These are phyloP conservation scores for Wickerhamomyces rabaulensis DNA, from an alignment of 805 yeast species.

Conservation along the genomic window DNA sequence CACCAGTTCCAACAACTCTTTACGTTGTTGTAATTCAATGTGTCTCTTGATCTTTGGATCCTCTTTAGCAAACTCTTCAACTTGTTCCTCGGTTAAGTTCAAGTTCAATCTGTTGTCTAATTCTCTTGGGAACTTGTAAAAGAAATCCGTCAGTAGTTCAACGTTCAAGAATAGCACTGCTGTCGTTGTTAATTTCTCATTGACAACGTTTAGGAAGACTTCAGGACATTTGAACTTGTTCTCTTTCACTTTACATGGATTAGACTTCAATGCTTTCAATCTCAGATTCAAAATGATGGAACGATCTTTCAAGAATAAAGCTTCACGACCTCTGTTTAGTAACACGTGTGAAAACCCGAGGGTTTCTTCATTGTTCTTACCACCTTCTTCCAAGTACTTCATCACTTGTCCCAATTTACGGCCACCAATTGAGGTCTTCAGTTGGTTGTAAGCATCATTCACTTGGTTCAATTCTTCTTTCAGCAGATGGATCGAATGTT, in stretches of 20 bases:
- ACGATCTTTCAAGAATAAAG: constrained; percentile 73
- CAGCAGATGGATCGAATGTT: constrained; percentile 65
- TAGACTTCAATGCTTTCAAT: constrained; percentile 66
- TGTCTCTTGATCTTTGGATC: constrained; percentile 84
- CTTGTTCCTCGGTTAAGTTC: constrained; percentile 63
- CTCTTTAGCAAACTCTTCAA: constrained; percentile 88
- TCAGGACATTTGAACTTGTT: constrained; percentile 93
- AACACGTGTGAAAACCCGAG: constrained; percentile 79
- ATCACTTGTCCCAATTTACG: constrained; percentile 80
- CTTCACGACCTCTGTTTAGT: constrained; percentile 76
- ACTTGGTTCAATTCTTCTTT: constrained; percentile 87
- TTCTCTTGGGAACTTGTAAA: constrained; percentile 93
- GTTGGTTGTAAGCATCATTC: constrained; percentile 48
- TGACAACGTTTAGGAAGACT: constrained; percentile 84
- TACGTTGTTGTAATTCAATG: constrained; percentile 89
- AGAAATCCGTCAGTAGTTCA: constrained; percentile 89
- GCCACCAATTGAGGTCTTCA: constrained; percentile 74
- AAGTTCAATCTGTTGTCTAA: constrained; percentile 69
- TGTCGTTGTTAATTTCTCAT: constrained; percentile 87
- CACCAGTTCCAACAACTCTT: constrained; percentile 82
- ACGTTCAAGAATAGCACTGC: constrained; percentile 91
- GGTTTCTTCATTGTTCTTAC: constrained; percentile 52
- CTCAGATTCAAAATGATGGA: constrained; percentile 66
- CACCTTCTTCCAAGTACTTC: constrained; percentile 49
- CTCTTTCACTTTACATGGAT: constrained; percentile 70